Base-by-base conservation (phyloP, 73 alveolate species). In the Vitrella brassicaformis region DNA sequence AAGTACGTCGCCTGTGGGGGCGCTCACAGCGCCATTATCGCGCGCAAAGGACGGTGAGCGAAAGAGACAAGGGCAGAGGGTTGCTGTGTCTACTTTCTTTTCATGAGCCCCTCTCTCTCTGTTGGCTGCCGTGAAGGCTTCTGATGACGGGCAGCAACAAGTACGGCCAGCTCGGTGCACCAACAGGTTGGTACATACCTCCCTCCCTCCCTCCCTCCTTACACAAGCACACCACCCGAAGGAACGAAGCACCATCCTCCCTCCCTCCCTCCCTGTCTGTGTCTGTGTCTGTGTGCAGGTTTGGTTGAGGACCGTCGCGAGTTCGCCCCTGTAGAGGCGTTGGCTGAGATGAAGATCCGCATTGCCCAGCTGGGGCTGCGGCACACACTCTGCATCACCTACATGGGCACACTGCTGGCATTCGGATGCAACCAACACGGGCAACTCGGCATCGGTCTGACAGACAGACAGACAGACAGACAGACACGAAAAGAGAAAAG, bases 31-130 rank as follows among this genome's bases (percentile, higher is more conserved):
- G 65, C 65, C 9, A 19, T 45, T 19, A 45, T 45, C 19, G 65
- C 65, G 65, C 65, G 65, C 65, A 45, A 45, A 19, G 65, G 65
- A 45, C n/a, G n/a, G n/a, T n/a, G n/a, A n/a, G n/a, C n/a, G n/a
- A n/a, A n/a, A n/a, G n/a, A n/a, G n/a, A n/a, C n/a, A n/a, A n/a
- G n/a, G n/a, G n/a, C n/a, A n/a, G n/a, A n/a, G n/a, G n/a, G n/a
- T n/a, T n/a, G n/a, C n/a, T n/a, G n/a, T n/a, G n/a, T n/a, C n/a
- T n/a, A n/a, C n/a, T n/a, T n/a, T n/a, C n/a, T n/a, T n/a, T n/a
- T n/a, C n/a, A n/a, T n/a, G n/a, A n/a, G n/a, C n/a, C n/a, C n/a
- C n/a, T n/a, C n/a, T n/a, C n/a, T n/a, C n/a, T n/a, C n/a, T n/a
- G n/a, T n/a, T n/a, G n/a, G n/a, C n/a, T n/a, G n/a, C n/a, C n/a